phyloP scores from a whole-genome alignment of 1,284 basidiomycete species.

The Boletellus sp. region DNA sequence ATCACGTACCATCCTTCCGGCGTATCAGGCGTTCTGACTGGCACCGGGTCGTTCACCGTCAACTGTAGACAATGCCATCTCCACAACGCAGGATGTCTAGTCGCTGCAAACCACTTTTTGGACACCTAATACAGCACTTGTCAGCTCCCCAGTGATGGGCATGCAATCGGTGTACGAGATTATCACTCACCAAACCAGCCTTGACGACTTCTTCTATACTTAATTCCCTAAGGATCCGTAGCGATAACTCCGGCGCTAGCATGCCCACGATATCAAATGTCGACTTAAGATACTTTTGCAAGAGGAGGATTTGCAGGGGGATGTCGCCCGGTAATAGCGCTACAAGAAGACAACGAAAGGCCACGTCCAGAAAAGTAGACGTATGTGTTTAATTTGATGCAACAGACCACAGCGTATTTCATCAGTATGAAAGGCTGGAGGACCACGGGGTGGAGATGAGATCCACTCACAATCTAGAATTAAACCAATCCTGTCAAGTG shows the following conservation, averaged over 20 bases:
- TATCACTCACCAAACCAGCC: slow-evolving; percentile 48
- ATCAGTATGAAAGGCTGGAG: slow-evolving; percentile 1
- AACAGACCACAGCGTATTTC: not conserved
- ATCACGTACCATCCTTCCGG: slow-evolving; percentile 71
- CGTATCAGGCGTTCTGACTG: slow-evolving; percentile 53
- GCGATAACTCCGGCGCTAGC: slow-evolving; percentile 63
- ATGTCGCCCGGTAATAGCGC: slow-evolving; percentile 77
- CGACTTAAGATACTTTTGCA: slow-evolving; percentile 77
- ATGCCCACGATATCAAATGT: slow-evolving; percentile 80
- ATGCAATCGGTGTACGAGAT: not conserved
- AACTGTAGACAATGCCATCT: slow-evolving; percentile 69
- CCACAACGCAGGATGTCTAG: slow-evolving; percentile 76
- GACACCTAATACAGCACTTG: slow-evolving; percentile 51
- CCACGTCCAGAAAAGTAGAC: not conserved
- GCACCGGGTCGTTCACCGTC: slow-evolving; percentile 71
- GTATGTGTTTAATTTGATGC: not conserved
- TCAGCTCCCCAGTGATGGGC: slow-evolving; percentile 14
- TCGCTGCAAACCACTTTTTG: slow-evolving; percentile 68
- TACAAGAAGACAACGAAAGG: slow-evolving; percentile 20
- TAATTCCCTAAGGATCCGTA: slow-evolving; percentile 64
- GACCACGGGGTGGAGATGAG: not conserved
- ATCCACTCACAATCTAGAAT: slow-evolving; percentile 51
- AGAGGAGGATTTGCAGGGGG: slow-evolving; percentile 68
- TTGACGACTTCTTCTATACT: slow-evolving; percentile 62
- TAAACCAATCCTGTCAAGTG: slow-evolving; percentile 47